Evolutionary conservation across 176 grass and related monocot species (phyloP), one percentile per base, ranked within the genome.

Genomic region (Phoenix dactylifera): DNA sequence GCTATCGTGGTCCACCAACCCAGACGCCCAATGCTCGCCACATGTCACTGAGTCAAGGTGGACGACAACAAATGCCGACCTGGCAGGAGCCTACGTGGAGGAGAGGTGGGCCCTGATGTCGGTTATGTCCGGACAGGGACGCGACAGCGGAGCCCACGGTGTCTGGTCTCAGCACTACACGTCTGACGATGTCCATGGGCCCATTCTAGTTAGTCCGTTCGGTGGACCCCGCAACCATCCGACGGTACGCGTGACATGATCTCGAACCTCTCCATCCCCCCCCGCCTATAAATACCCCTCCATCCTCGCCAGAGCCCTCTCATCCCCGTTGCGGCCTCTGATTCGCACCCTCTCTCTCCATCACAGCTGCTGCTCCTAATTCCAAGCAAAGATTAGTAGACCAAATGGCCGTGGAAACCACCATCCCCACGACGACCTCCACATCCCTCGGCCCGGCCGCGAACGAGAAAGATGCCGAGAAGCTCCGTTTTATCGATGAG

Each of bases 351-450:
- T 52, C 15, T 0, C 22, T 35, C 22, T 22, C 26, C 18, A 1
- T 39, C 35, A 9, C 23, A 7, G 1, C 57, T 12, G 16, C 2
- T 14, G 16, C 49, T 16, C 26, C 19, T n/a, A 3, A 25, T 2
- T 7, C 16, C 6, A 19, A 24, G 5, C 7, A 22, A 5, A 4
- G 12, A 54, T 32, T 20, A 1, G 24, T 23, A 18, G 16, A 10
- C 15, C 39, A 49, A 82, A 91, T 97, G 92, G 81, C 78, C 3
- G 84, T 87, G 51, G 87, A 91, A 79, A 70, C 83, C 16, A 74
- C 72, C 16, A 24, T 39, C 35, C 35, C 35, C 6, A 39, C 7
- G 7, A 12, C 35, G 7, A 39, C 28, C 0, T 16, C 51, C 29
- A 50, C 69, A 12, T 15, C 19, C 22, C 68, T 81, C 0, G 78